Base-by-base conservation (phyloP, 2,329 filamentous ascomycete species). In the Fusarium sp. region DNA sequence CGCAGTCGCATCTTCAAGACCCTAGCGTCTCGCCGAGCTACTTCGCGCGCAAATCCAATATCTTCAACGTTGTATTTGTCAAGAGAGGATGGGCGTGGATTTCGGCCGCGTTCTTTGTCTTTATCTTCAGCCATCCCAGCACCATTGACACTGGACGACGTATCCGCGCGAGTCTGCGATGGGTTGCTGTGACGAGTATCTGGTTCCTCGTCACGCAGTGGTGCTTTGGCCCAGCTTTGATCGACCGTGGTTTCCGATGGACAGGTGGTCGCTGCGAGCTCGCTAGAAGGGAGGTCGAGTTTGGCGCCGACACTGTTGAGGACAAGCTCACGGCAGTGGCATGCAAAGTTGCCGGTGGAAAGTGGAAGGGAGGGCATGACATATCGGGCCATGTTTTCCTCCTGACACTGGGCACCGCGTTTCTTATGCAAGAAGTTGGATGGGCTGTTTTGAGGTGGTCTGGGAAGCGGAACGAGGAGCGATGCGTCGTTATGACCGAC, bases 71-170 rank as follows among this genome's bases (percentile, higher is more conserved):
- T 46, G 87, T 94, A 74, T 99, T 98, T 77, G 96, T 99, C 75
- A 99, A 99, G 84, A 85, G 92, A 55, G 95, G 95, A 65, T 99
- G 96, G 96, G 87, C 91, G 49, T 99, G 96, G 96, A 90, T 93
- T 29, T 94, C 92, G 0, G 77, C 88, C 12, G 91, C 93, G 1
- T 94, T 97, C 75, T 80, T 87, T 33, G 79, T 88, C 18, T 93
- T 97, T 65, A 78, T 92, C 9, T 78, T 90, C 41, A 90, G 89
- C 24, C 92, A 97, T 76, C 89, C 91, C 75, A 70, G 83, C 76
- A 66, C 86, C 4, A 67, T 73, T n/a, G 61, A 78, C 35, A 66
- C 77, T 8, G 55, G 65, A 75, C 79, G 68, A 84, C 81, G 65
- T 73, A 54, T 87, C 13, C 86, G 89, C 61, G 93, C 92, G 0